phyloP scores from a whole-genome alignment of 257 asterid species.

The Ilex asprella region DNA sequence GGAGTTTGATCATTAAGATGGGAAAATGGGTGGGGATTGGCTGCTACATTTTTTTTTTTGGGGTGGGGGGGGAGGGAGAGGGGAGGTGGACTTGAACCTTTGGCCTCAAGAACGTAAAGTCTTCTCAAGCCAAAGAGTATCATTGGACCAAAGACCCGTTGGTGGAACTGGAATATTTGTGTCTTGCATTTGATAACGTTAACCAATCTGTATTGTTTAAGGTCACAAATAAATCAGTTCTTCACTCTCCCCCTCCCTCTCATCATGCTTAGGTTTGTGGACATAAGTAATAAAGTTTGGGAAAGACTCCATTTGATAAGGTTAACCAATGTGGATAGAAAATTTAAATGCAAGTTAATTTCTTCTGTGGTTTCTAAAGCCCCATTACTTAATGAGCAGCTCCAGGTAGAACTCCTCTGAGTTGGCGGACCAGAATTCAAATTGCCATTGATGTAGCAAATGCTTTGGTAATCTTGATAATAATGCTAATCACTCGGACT shows the following conservation, averaged over 20 bases:
- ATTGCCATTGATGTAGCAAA: constrained; percentile 90
- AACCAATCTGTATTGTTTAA: background rate
- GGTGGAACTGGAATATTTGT: too few species aligned
- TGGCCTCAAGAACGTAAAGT: too few species aligned
- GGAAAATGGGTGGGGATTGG: too few species aligned
- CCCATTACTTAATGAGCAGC: constrained; percentile 37
- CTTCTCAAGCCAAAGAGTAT: too few species aligned
- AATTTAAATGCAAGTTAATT: too few species aligned
- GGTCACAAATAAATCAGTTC: background rate
- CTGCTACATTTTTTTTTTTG: too few species aligned
- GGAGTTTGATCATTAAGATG: constrained; percentile 2
- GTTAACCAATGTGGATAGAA: too few species aligned
- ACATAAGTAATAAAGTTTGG: background rate
- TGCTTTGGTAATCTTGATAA: constrained; percentile 59
- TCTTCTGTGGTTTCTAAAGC: constrained; percentile 1
- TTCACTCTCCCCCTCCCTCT: background rate
- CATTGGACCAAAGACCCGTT: too few species aligned
- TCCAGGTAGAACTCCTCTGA: constrained; percentile 63
- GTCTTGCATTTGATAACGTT: too few species aligned
- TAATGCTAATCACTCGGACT: background rate
- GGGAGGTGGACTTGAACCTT: too few species aligned
- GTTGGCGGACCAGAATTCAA: constrained; percentile 82
- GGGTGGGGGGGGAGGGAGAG: too few species aligned
- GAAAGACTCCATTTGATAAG: too few species aligned
- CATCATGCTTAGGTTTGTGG: background rate